Percentiles rank a stretch among this genome's conserved stretches.
Evolutionary conservation across 805 yeast genomes (phyloP).

Genomic region (Blastobotrys robertii): DNA sequence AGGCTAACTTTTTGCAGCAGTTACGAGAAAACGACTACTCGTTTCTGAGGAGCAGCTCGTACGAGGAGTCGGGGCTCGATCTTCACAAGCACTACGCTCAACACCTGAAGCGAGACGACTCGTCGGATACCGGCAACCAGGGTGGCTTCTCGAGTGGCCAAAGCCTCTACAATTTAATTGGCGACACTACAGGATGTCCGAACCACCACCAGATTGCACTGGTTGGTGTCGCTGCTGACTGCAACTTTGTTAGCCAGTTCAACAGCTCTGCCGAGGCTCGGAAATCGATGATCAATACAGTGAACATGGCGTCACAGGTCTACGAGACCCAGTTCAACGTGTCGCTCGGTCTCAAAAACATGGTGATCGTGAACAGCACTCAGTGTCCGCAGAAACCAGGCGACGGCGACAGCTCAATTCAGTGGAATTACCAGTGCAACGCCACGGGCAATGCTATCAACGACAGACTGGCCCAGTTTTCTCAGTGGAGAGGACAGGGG

Average conservation of each 20-base stretch:
- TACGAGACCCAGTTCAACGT: constrained; percentile 30
- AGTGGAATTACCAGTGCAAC: constrained; percentile 24
- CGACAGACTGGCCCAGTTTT: constrained; percentile 22
- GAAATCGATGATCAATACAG: constrained; percentile 23
- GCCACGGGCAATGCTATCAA: constrained; percentile 15
- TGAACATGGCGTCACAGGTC: constrained; percentile 27
- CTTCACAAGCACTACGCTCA: background rate
- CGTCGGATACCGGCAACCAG: constrained; percentile 15
- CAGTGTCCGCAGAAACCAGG: constrained; percentile 16
- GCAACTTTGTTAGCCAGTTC: constrained; percentile 25
- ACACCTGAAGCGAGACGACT: constrained; percentile 9
- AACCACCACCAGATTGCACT: constrained; percentile 23
- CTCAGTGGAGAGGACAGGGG: constrained; percentile 25
- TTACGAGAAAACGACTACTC: constrained; percentile 8
- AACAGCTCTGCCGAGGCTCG: constrained; percentile 20
- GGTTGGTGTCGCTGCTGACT: constrained; percentile 31
- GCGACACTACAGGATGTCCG: constrained; percentile 27
- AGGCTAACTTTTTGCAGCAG: background rate
- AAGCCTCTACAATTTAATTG: constrained; percentile 19
- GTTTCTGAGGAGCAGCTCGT: background rate
- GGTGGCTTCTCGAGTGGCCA: constrained; percentile 20
- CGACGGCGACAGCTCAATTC: constrained; percentile 7
- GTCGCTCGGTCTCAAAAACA: constrained; percentile 24
- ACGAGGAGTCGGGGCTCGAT: background rate
- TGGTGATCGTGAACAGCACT: constrained; percentile 21